A percentile compares a stretch with the other conserved stretches of the same genome.
Evolutionary conservation across 139 green algal genomes (phyloP).

Genomic region (Auxenochlorella pyrenoidosa): DNA sequence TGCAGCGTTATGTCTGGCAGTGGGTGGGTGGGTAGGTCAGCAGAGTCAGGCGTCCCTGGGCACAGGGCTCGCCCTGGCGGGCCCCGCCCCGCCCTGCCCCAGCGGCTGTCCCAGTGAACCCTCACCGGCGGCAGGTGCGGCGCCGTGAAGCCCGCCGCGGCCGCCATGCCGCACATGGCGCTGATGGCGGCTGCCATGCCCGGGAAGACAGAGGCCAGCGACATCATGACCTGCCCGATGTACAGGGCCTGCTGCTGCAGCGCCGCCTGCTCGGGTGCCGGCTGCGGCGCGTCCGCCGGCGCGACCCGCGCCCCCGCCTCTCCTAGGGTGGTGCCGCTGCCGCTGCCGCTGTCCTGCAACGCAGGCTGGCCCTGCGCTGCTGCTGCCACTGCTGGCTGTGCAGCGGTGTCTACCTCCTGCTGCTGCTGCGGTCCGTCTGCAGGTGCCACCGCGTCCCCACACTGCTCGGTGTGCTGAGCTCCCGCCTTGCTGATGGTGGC

Average conservation of each 20-base stretch:
- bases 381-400: not conserved
- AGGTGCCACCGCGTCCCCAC: not conserved
- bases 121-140: constrained; percentile 32
- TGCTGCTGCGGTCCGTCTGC: not conserved
- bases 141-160: constrained; percentile 22
- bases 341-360: constrained; percentile 4
- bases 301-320: not conserved
- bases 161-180: constrained; percentile 32
- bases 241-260: constrained; percentile 30
- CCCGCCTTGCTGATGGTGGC: constrained; percentile 5
- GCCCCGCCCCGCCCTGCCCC: no score
- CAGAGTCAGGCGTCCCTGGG: no score
- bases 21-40: no score
- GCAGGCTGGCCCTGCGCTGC: not conserved
- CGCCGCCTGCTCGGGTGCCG: not conserved
- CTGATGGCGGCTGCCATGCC: constrained; percentile 42
- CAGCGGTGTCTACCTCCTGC: not conserved
- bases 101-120: not conserved
- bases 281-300: not conserved
- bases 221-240: constrained; percentile 48
- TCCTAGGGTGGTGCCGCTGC: not conserved
- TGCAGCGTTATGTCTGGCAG: no score
- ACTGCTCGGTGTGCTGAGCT: not conserved
- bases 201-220: constrained; percentile 39
- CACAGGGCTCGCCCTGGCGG: not conserved